Base-by-base conservation (phyloP, 495 filamentous ascomycete genomes). In the Xylaria sp. region DNA sequence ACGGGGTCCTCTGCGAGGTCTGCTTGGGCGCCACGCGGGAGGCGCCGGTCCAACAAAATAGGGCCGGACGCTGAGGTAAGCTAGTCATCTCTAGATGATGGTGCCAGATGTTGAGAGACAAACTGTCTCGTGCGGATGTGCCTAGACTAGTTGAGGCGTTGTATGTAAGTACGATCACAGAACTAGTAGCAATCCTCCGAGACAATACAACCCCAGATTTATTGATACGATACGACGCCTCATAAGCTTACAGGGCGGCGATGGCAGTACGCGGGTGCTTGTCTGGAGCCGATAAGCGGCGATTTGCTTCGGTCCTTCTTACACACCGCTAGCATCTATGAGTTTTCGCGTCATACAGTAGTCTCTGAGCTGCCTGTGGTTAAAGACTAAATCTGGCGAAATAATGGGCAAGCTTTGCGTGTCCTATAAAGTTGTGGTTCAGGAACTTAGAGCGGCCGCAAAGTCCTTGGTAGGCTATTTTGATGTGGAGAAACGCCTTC, bases 41-140 rank as follows among this genome's bases (percentile, higher is more conserved):
- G 61, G 41, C 61, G 61, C 61, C 61, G 41, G 61, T n/a, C 24
- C 41, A 64, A n/a, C 41, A 33, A n/a, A 43, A 62, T n/a, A 29
- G 35, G 29, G 29, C 5, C 37, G 21, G 37, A 37, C 37, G 59
- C 59, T 64, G 61, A 46, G 61, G 61, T 63, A 63, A 46, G 37
- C 61, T 19, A 14, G 62, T 33, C 26, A 66, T 66, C 31, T 40
- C 3, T 26, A 52, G 29, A 21, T 1, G 37, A 24, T 29, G 9
- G 62, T 29, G 44, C 43, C 26, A 33, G 29, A 48, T 48, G 24
- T 5, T 65, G 6, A 29, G 40, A 44, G 37, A 63, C n/a, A 46
- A 63, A 40, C 24, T 63, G 41, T 58, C 15, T 58, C 29, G 29
- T 58, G 19, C 29, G 14, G 35, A 41, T 63, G n/a, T 15, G 29